phyloP scores from a whole-genome alignment of 176 grass and related monocot species.

The Oryza rufipogon region DNA sequence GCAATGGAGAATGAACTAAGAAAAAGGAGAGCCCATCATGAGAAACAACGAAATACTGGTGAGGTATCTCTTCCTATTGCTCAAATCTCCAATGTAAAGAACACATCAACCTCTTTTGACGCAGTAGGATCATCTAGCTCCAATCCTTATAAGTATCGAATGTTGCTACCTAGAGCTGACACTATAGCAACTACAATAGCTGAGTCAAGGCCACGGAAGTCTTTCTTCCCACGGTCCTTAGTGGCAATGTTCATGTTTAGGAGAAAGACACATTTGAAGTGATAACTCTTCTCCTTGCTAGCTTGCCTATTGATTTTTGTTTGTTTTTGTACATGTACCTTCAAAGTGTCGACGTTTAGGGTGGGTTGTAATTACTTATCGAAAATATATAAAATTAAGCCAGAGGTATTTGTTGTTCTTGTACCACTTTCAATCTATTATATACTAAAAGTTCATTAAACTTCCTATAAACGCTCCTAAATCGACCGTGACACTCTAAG shows the following conservation, averaged over 20 bases:
- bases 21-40: constrained; percentile 56
- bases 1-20: constrained; percentile 65
- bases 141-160: not conserved
- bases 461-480: too few relatives aligned
- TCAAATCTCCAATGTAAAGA: constrained; percentile 34
- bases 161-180: constrained; percentile 39
- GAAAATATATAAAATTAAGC: not conserved
- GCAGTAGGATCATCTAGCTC: constrained; percentile 14
- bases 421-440: not conserved
- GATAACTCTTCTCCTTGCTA: not conserved
- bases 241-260: constrained; percentile 55
- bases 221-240: constrained; percentile 58
- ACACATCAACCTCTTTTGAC: constrained; percentile 31
- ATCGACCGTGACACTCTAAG: too few relatives aligned
- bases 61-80: constrained; percentile 9
- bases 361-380: not conserved
- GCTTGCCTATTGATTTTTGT: constrained; percentile 3
- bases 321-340: constrained; percentile 47
- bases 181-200: constrained; percentile 27
- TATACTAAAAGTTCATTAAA: too few relatives aligned
- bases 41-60: constrained; percentile 19
- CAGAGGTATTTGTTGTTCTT: not conserved
- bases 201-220: constrained; percentile 44
- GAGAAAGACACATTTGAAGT: constrained; percentile 68
- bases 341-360: not conserved